Base-by-base conservation (phyloP, 495 filamentous ascomycete species). In the Xylaria cubensis region DNA sequence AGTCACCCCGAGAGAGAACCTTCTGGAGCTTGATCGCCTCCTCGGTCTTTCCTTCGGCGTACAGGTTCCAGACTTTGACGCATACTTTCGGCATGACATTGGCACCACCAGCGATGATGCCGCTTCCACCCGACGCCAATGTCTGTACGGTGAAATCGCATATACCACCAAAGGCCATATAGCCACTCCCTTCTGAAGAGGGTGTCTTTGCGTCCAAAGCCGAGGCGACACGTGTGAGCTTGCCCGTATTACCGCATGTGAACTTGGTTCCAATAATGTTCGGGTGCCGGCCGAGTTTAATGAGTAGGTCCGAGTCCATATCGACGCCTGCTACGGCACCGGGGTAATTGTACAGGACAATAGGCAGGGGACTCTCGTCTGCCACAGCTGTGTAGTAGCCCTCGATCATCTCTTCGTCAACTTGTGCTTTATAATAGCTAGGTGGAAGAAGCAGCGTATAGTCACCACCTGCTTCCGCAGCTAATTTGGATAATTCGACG, bases 311-410 rank as follows among this genome's bases (percentile, higher is more conserved):
- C 44, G 90, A 93, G 86, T 95, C 93, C 92, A 97, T 93, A 78
- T 97, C 94, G 76, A 97, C 93, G 36, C 94, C 94, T n/a, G 92
- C 89, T 6, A 97, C 94, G 46, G 93, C 94, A 46, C 93, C 94
- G 1, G 94, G 94, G 82, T 97, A 97, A 85, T 97, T 97, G 85
- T 97, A 96, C 15, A 97, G 84, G 67, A 95, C 88, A n/a, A 97
- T 83, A 3, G 93, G 92, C 19, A 97, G 79, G 8, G 94, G 93
- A 29, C 89, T 91, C 13, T 75, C 85, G 77, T 95, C 92, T 32
- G 94, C 94, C 1, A 96, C 92, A 41, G 85, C 84, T 19, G 87
- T 90, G 84, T 91, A 97, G 85, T 91, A 97, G 74, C 90, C 89
- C 74, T 90, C 89, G 41, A 97, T 84, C 46, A 92, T 88, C 64